phyloP scores from a whole-genome alignment of 768 basidiomycete species.

The Paxillus involutus region DNA sequence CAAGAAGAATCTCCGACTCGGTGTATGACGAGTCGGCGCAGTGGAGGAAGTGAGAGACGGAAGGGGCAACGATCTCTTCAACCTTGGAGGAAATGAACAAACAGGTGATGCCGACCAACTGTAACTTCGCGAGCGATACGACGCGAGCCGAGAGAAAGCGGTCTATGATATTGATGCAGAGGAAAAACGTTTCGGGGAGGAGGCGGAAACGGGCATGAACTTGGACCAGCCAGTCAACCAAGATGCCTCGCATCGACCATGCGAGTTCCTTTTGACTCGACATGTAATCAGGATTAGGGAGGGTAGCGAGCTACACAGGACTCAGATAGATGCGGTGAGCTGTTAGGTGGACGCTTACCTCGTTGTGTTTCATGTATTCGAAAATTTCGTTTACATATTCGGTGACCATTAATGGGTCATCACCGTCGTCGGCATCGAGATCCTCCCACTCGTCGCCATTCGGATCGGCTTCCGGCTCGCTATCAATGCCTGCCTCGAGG shows the following conservation, averaged over 20 bases:
- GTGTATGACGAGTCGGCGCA: slow-evolving; percentile 78
- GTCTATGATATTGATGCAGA: slow-evolving; percentile 83
- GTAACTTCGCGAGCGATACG: slow-evolving; percentile 81
- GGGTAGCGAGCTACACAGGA: slow-evolving; percentile 57
- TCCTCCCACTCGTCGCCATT: slow-evolving; percentile 80
- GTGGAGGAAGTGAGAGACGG: slow-evolving; percentile 74
- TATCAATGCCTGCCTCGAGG: slow-evolving; percentile 41
- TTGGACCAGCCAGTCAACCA: slow-evolving; percentile 93
- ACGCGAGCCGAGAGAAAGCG: slow-evolving; percentile 70
- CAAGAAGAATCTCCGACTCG: slow-evolving; percentile 80
- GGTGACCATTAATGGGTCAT: slow-evolving; percentile 96
- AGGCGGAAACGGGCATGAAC: slow-evolving; percentile 86
- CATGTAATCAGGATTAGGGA: slow-evolving; percentile 88
- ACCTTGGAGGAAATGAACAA: slow-evolving; percentile 90
- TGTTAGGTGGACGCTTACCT: slow-evolving; percentile 49
- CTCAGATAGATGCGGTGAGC: slow-evolving; percentile 9
- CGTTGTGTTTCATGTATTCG: slow-evolving; percentile 81
- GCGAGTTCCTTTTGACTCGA: slow-evolving; percentile 75
- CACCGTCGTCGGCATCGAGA: slow-evolving; percentile 86
- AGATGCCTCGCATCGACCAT: slow-evolving; percentile 87
- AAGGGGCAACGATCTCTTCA: slow-evolving; percentile 90
- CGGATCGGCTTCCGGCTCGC: slow-evolving; percentile 64
- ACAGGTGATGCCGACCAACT: slow-evolving; percentile 87
- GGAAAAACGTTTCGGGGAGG: slow-evolving; percentile 88
- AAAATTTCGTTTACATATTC: slow-evolving; percentile 96